phyloP scores from a whole-genome alignment of 139 green algal species.

The Tetradesmus lagerheimii region DNA sequence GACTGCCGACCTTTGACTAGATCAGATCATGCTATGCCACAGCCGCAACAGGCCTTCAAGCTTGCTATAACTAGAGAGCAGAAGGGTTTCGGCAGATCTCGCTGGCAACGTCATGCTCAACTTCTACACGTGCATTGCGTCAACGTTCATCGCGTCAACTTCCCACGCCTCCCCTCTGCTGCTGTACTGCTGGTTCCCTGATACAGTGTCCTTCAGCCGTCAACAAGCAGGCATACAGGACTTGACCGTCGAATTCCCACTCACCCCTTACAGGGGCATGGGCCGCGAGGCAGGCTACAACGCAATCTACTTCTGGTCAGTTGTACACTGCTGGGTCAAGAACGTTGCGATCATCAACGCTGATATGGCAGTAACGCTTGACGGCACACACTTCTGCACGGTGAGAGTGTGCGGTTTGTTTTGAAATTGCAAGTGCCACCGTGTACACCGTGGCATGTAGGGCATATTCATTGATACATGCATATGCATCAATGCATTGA shows the following conservation, averaged over 20 bases:
- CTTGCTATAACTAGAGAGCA: no score
- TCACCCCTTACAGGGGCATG: slow-evolving; percentile 28
- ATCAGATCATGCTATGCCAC: no score
- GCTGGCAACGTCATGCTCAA: no score
- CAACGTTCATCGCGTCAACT: no score
- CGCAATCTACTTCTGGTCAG: slow-evolving; percentile 43
- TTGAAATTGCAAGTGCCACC: no score
- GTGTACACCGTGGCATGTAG: no score
- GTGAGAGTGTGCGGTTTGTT: neutral
- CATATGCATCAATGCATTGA: no score
- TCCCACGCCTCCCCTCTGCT: neutral
- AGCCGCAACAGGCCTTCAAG: no score
- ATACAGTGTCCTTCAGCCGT: slow-evolving; percentile 24
- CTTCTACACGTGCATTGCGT: no score
- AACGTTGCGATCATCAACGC: slow-evolving; percentile 48
- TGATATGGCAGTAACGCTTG: slow-evolving; percentile 36
- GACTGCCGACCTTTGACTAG: no score
- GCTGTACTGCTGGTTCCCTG: neutral
- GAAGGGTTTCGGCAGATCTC: no score
- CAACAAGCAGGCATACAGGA: slow-evolving; percentile 32
- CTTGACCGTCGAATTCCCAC: slow-evolving; percentile 43
- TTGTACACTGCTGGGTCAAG: slow-evolving; percentile 39
- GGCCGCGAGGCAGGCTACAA: slow-evolving; percentile 48
- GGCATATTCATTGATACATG: no score
- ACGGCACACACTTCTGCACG: slow-evolving; percentile 42